Percentiles rank a stretch among this genome's conserved stretches.
These are phyloP conservation scores for Claviceps sp. DNA, from an alignment of 2,329 filamentous ascomycete species.

Conservation along the genomic window DNA sequence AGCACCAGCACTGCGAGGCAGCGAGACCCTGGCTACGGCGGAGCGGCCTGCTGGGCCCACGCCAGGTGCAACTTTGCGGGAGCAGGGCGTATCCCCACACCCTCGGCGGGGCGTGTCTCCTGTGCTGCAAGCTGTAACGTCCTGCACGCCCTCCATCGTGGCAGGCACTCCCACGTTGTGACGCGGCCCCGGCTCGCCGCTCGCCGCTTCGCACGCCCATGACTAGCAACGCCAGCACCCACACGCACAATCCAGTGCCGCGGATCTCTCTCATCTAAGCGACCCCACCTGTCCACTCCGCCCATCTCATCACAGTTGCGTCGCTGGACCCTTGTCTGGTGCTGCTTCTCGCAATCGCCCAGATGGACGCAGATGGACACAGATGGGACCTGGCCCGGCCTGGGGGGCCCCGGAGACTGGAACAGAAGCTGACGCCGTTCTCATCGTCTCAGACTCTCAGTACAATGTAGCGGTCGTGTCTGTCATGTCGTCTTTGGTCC, in stretches of 20 bases:
- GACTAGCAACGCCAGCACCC: slow-evolving; percentile 12
- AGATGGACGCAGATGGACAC: neutral
- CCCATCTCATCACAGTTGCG: slow-evolving; percentile 6
- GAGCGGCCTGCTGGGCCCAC: neutral
- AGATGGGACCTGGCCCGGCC: neutral
- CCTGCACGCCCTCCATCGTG: slow-evolving; percentile 2
- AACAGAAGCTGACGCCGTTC: neutral
- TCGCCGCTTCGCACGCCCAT: slow-evolving; percentile 5
- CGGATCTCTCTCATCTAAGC: slow-evolving; percentile 15
- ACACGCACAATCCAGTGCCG: slow-evolving; percentile 21
- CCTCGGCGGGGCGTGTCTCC: neutral
- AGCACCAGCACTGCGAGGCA: too few relatives aligned
- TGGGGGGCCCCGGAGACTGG: neutral
- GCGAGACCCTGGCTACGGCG: neutral
- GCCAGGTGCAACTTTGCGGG: neutral
- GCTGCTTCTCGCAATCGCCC: neutral
- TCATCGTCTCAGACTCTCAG: neutral
- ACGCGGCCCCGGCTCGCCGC: slow-evolving; percentile 8
- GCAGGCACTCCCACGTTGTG: slow-evolving; percentile 10
- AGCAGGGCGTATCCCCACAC: neutral
- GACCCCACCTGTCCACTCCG: slow-evolving; percentile 9
- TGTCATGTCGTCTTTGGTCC: slow-evolving; percentile 10
- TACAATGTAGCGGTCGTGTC: neutral
- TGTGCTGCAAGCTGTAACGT: neutral
- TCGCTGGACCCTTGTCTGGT: slow-evolving; percentile 5